These are phyloP conservation scores for Cystofilobasidium ferigula DNA, from an alignment of 768 basidiomycete genomes.

Conservation along the genomic window DNA sequence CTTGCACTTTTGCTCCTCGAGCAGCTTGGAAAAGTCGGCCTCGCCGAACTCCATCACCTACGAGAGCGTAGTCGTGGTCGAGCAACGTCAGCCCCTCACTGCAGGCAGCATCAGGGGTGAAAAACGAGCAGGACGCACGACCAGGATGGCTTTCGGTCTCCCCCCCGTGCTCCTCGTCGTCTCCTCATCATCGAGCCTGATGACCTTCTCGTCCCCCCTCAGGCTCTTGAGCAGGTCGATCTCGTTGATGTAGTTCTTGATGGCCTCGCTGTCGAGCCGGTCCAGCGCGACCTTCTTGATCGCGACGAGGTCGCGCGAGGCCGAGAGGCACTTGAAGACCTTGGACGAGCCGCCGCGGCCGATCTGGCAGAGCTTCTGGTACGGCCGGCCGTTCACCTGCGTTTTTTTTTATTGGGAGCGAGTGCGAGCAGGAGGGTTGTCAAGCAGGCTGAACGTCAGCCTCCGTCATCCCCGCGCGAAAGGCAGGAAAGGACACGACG, in stretches of 20 bases:
- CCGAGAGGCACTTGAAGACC: constrained; percentile 79
- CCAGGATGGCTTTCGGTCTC: constrained; percentile 52
- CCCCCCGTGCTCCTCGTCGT: constrained; percentile 58
- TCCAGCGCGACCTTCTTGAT: constrained; percentile 87
- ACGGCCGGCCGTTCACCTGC: constrained; percentile 69
- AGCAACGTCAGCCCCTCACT: no score
- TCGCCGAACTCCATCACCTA: constrained; percentile 94
- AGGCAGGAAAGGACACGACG: no score
- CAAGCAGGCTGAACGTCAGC: no score
- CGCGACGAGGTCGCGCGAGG: constrained; percentile 66
- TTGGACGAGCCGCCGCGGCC: constrained; percentile 93
- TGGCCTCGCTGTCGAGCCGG: constrained; percentile 68
- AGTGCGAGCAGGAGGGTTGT: no score
- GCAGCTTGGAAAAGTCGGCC: constrained; percentile 70
- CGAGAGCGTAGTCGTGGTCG: no score
- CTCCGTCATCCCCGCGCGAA: no score
- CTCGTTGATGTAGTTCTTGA: constrained; percentile 91
- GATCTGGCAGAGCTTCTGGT: constrained; percentile 75
- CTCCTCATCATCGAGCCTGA: constrained; percentile 81
- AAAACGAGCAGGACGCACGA: constrained; percentile 40
- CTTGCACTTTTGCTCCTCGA: constrained; percentile 74
- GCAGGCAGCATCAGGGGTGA: background rate
- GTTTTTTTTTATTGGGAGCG: no score
- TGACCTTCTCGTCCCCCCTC: constrained; percentile 85
- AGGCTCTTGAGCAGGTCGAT: constrained; percentile 84